Evolutionary conservation across 192 early-diverging fungal genomes (phyloP).

Genomic region (Spinellus fusiger): DNA sequence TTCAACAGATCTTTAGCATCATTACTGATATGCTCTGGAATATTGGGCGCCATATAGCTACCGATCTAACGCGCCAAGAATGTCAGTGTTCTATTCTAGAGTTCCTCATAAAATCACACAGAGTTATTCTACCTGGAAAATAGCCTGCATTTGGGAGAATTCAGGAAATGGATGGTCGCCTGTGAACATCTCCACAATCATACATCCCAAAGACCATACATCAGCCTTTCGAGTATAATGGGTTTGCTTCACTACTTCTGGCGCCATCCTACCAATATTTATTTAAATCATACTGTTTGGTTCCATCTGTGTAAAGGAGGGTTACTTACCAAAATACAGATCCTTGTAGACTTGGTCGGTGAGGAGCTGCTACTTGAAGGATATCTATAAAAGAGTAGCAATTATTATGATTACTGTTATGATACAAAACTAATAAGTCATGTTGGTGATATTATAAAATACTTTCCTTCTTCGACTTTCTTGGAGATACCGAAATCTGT

Average conservation of each 20-base stretch:
- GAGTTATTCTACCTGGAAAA: slow-evolving; percentile 58
- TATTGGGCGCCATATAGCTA: slow-evolving; percentile 71
- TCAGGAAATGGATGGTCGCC: slow-evolving; percentile 87
- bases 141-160: slow-evolving; percentile 75
- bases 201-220: slow-evolving; percentile 92
- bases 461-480: slow-evolving; percentile 73
- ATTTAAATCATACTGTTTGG: background rate
- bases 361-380: slow-evolving; percentile 37
- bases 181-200: slow-evolving; percentile 98
- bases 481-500: slow-evolving; percentile 99
- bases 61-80: slow-evolving; percentile 55
- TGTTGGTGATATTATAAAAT: background rate
- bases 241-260: slow-evolving; percentile 91
- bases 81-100: background rate
- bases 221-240: slow-evolving; percentile 90
- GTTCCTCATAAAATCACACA: slow-evolving; percentile 27
- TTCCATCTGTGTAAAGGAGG: background rate
- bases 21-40: slow-evolving; percentile 65
- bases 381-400: background rate
- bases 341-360: slow-evolving; percentile 83
- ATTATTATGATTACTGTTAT: background rate
- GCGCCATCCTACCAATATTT: slow-evolving; percentile 74
- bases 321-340: slow-evolving; percentile 72
- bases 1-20: slow-evolving; percentile 74
- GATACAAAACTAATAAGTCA: slow-evolving; percentile 8